phyloP scores from a whole-genome alignment of 768 basidiomycete genomes.

The Lanmaoa pseudosensibilis region DNA sequence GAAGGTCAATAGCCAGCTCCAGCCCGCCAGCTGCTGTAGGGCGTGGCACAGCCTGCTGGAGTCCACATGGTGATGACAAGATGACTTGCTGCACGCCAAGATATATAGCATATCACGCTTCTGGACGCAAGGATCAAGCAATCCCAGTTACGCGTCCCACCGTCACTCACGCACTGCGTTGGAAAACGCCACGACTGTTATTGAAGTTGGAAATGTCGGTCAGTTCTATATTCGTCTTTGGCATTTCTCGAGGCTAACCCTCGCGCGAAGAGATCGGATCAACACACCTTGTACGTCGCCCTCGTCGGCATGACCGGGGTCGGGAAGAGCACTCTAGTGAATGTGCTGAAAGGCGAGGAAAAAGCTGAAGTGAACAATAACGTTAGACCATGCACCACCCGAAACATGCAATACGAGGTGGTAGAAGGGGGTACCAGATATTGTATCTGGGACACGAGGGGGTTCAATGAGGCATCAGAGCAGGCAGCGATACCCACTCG shows the following conservation, averaged over 20 bases:
- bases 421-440: conserved; percentile 4
- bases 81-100: background rate
- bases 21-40: background rate
- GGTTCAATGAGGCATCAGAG: conserved; percentile 22
- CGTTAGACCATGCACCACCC: conserved; percentile 23
- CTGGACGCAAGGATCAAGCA: background rate
- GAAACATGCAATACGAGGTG: conserved; percentile 7
- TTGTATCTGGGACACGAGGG: conserved; percentile 28
- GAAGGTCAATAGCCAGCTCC: background rate
- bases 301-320: conserved; percentile 25
- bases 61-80: conserved; percentile 11
- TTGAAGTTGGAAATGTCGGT: conserved; percentile 17
- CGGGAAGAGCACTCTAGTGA: conserved; percentile 31
- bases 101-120: background rate
- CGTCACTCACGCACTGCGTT: background rate
- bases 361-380: conserved; percentile 16
- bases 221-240: background rate
- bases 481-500: background rate
- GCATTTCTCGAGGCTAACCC: background rate
- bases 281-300: conserved; percentile 16
- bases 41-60: conserved; percentile 17
- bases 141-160: background rate
- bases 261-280: background rate
- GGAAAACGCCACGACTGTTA: background rate
- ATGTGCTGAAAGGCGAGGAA: conserved; percentile 19